Evolutionary conservation across 371 early-diverging fungal genomes (phyloP), one percentile per base, ranked within the genome.

Genomic region (Syncephalastrum contaminatum): DNA sequence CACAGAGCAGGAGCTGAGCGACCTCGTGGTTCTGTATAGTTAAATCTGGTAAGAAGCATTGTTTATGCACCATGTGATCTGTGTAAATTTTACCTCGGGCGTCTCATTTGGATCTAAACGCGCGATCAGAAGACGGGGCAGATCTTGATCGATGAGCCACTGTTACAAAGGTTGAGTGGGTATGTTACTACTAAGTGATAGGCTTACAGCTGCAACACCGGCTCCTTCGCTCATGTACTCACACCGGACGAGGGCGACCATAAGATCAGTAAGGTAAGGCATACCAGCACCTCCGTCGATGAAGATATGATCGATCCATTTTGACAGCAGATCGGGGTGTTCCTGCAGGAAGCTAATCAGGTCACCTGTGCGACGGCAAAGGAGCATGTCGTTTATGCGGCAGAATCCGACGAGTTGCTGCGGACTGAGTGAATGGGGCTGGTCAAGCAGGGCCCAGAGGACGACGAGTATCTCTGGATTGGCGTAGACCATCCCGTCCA

Each of bases 231-330:
- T 19, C 18, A 40, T 21, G 15, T 45, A 43, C 27, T 65, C 60
- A 16, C 54, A 57, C 43, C 60, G 58, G 13, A 60, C 27, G 2
- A 60, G 27, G 4, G 65, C 43, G 12, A 60, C 21, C 18, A 65
- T 43, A 8, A 65, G 30, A 50, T 65, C 65, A 4, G 60, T 50
- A 7, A 65, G 44, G n/a, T 53, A 49, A 1, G 65, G 53, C 19
- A 45, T 39, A 2, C 54, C 54, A 3, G 40, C 43, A 36, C 55
- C 60, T 25, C 47, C 50, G 25, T 53, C 12, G 12, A 22, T 27
- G 10, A 59, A 59, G 6, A 62, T 52, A 54, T 65, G 65, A 43
- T 65, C 19, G n/a, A 65, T 50, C 64, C 64, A 65, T 36, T 60
- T 56, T 14, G 44, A 21, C 15, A 60, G 47, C 7, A 65, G 40